Evolutionary conservation across 768 basidiomycete species (phyloP).

Genomic region (Vararia minispora): DNA sequence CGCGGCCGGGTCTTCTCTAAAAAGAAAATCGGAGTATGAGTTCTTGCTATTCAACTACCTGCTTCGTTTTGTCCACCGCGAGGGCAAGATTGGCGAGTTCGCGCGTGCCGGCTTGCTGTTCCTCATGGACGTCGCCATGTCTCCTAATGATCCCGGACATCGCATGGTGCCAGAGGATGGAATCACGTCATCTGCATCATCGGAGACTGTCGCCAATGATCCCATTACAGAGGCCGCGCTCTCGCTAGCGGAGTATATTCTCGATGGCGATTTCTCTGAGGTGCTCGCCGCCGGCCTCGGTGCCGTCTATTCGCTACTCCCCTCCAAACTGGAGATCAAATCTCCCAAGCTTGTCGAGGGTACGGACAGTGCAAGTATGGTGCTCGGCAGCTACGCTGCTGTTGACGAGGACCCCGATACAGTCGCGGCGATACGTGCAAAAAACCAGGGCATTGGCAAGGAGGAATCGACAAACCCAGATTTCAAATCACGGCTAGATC

Average conservation of each 20-base stretch:
- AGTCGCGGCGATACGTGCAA: conserved; percentile 36
- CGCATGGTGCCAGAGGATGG: conserved; percentile 29
- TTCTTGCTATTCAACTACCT: conserved; percentile 94
- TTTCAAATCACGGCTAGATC: conserved; percentile 72
- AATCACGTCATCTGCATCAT: conserved; percentile 15
- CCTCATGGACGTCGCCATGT: conserved; percentile 93
- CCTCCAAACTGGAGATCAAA: conserved; percentile 72
- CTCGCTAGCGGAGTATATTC: conserved; percentile 84
- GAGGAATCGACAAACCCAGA: conserved; percentile 68
- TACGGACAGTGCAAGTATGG: conserved; percentile 45
- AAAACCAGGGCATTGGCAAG: conserved; percentile 49
- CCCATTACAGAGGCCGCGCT: conserved; percentile 78
- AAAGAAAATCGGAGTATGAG: conserved; percentile 80
- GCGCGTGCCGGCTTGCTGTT: conserved; percentile 89
- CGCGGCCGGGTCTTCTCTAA: conserved; percentile 25
- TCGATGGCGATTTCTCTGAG: conserved; percentile 98
- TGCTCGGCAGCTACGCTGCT: conserved; percentile 53
- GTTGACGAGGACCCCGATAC: conserved; percentile 46
- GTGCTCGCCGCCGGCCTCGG: conserved; percentile 89
- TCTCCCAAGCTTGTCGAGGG: conserved; percentile 30
- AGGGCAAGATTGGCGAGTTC: conserved; percentile 88
- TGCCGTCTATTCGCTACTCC: conserved; percentile 86
- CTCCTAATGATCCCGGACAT: conserved; percentile 46
- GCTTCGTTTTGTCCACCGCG: conserved; percentile 88
- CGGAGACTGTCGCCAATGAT: conserved; percentile 27